Conservation (phyloP, 2,329 filamentous ascomycete genomes). For the Zymoseptoria tritici region DNA sequence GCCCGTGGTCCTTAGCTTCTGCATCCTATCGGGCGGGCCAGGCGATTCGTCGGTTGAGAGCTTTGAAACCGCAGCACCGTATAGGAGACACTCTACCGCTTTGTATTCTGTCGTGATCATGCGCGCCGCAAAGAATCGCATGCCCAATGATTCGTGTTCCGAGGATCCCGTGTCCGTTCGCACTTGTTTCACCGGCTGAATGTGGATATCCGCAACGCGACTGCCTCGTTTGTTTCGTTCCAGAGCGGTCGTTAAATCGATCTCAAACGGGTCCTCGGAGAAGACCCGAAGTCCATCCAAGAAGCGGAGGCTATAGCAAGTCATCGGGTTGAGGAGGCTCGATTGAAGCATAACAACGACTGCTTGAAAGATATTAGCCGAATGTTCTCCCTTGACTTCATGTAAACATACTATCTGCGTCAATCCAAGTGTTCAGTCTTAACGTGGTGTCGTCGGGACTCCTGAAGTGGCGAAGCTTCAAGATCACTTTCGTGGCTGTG, state of each 20-base stretch:
- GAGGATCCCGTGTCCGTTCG: too few species aligned
- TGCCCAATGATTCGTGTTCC: background rate
- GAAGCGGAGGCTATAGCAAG: background rate
- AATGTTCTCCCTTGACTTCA: slow-evolving; percentile 19
- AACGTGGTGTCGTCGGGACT: slow-evolving; percentile 47
- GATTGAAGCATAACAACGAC: background rate
- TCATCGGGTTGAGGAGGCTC: background rate
- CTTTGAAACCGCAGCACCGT: background rate
- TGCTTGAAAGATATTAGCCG: background rate
- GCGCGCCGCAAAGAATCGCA: background rate
- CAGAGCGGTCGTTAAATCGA: background rate
- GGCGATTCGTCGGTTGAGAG: background rate
- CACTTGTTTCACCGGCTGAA: background rate
- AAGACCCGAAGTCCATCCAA: background rate
- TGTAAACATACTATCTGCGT: slow-evolving; percentile 32
- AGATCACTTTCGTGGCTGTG: slow-evolving; percentile 18
- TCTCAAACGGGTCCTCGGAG: background rate
- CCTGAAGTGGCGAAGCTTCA: slow-evolving; percentile 49
- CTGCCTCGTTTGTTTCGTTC: background rate
- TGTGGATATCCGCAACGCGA: background rate
- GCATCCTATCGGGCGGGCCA: background rate
- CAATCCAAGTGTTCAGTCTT: slow-evolving; percentile 25
- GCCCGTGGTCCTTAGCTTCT: background rate
- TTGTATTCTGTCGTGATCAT: background rate
- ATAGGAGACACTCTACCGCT: background rate